phyloP scores from a whole-genome alignment of 441 rosid species.

The Biscutella laevigata region DNA sequence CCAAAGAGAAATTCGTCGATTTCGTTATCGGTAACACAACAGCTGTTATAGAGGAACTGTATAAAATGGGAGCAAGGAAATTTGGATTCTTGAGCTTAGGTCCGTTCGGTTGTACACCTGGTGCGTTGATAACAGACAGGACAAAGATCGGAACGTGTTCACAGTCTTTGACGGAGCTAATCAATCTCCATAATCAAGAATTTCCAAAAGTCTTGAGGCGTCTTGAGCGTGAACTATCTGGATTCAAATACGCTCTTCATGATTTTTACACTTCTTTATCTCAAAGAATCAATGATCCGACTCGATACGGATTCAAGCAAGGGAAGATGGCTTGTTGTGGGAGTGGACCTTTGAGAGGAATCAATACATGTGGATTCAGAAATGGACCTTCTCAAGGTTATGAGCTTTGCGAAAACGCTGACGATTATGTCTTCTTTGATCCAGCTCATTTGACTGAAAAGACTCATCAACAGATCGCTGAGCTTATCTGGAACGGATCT shows the following conservation, averaged over 20 bases:
- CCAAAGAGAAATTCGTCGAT: constrained; percentile 20
- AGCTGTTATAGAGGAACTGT: too few relatives aligned
- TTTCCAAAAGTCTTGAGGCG: constrained; percentile 22
- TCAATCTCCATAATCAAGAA: constrained; percentile 29
- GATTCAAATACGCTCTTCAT: constrained; percentile 30
- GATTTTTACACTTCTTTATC: constrained; percentile 19
- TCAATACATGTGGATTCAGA: constrained; percentile 25
- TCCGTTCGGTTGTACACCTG: constrained; percentile 29
- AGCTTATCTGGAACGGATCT: constrained; percentile 31
- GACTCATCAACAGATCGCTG: constrained; percentile 26
- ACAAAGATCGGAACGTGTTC: constrained; percentile 23
- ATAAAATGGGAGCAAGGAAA: constrained; percentile 32
- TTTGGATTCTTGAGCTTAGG: constrained; percentile 33
- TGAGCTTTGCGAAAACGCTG: constrained; percentile 24
- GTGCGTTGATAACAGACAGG: neutral
- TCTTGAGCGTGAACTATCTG: constrained; percentile 23
- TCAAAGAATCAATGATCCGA: constrained; percentile 27
- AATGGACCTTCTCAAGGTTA: constrained; percentile 25
- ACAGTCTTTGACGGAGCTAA: constrained; percentile 5
- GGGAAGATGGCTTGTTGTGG: constrained; percentile 33
- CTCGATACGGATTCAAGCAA: constrained; percentile 34
- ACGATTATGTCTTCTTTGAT: constrained; percentile 33
- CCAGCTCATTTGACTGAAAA: constrained; percentile 26
- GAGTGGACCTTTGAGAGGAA: constrained; percentile 22
- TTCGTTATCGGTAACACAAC: constrained; percentile 24